These are phyloP conservation scores for Orbilia blumenaviensis DNA, from an alignment of 2,329 filamentous ascomycete species.

Conservation along the genomic window DNA sequence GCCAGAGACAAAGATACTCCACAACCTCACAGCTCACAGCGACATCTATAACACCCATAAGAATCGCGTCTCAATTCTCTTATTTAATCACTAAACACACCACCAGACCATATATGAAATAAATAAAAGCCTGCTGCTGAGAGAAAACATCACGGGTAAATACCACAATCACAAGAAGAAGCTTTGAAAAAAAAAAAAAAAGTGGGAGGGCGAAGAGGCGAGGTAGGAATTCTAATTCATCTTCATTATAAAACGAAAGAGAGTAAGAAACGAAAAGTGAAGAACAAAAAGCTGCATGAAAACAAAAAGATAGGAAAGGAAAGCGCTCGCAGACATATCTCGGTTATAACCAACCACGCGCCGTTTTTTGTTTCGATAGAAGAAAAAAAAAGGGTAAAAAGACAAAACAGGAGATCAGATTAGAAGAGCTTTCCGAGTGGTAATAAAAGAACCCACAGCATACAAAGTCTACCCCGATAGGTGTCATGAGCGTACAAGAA, in stretches of 20 bases:
- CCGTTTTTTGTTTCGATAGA: constrained; percentile 5
- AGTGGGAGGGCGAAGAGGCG: neutral
- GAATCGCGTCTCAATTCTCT: too few relatives aligned
- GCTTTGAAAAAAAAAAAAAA: neutral
- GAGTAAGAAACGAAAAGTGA: neutral
- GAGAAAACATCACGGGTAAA: too few relatives aligned
- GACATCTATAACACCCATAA: too few relatives aligned
- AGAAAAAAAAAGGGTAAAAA: neutral
- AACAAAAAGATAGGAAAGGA: neutral
- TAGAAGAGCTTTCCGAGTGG: too few relatives aligned
- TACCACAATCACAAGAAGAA: neutral
- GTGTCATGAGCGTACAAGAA: neutral
- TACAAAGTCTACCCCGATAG: neutral
- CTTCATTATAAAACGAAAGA: neutral
- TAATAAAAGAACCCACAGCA: neutral
- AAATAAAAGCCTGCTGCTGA: too few relatives aligned
- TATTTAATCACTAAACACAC: neutral
- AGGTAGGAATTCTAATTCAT: neutral
- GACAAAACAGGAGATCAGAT: neutral
- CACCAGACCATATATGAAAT: neutral
- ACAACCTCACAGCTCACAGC: too few relatives aligned
- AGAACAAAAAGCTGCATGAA: neutral
- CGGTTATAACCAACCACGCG: constrained; percentile 13
- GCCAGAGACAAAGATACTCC: too few relatives aligned
- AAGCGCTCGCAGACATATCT: neutral